phyloP scores from a whole-genome alignment of 495 filamentous ascomycete species.

The Podospora comata region DNA sequence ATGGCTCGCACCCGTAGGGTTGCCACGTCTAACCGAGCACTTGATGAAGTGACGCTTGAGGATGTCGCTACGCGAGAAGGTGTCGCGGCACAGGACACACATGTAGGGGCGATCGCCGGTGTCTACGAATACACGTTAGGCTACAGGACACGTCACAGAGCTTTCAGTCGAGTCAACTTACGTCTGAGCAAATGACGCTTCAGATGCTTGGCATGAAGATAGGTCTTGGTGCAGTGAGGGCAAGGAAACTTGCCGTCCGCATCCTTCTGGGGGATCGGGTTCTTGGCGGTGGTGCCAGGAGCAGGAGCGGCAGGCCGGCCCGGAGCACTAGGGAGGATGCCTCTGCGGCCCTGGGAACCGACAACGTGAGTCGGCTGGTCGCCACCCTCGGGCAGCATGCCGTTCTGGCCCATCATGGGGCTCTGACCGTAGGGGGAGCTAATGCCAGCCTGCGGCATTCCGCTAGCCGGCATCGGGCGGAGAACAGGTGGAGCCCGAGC shows the following conservation, averaged over 20 bases:
- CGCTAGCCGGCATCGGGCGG: conserved; percentile 62
- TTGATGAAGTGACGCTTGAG: conserved; percentile 98
- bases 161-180: conserved; percentile 53
- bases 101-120: conserved; percentile 96
- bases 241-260: conserved; percentile 96
- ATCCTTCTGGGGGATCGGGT: conserved; percentile 83
- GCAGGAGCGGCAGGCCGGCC: conserved; percentile 67
- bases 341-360: conserved; percentile 83
- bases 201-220: conserved; percentile 94
- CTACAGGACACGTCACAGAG: conserved; percentile 7
- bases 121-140: conserved; percentile 52
- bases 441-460: conserved; percentile 50
- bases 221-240: conserved; percentile 94
- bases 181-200: conserved; percentile 93
- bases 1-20: conserved; percentile 88
- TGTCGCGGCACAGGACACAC: conserved; percentile 94
- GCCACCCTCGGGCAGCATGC: conserved; percentile 40
- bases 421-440: conserved; percentile 50
- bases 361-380: conserved; percentile 78
- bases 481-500: conserved; percentile 52
- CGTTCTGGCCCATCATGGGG: conserved; percentile 43
- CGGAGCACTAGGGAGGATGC: conserved; percentile 85
- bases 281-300: conserved; percentile 63
- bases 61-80: conserved; percentile 97
- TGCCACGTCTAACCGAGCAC: conserved; percentile 90